Base-by-base conservation (phyloP, 1,139 yeast genomes). In the Debaryomyces sp. region DNA sequence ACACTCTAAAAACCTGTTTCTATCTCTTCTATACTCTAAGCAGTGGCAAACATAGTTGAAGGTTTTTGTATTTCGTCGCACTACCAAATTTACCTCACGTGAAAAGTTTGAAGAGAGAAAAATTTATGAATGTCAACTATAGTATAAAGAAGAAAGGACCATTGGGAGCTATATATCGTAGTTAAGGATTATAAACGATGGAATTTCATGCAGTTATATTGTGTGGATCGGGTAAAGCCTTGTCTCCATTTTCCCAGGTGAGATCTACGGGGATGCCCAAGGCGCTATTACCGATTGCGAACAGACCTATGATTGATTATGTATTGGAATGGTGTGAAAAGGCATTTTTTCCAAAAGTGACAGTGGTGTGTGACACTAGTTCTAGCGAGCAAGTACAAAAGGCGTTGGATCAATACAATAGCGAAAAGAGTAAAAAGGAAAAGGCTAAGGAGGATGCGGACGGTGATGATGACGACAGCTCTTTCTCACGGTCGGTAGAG, bases 291-390 rank as follows among this genome's bases (percentile, higher is more conserved):
- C 98, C 99, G 2, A 77, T 95, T 39, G 98, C 95, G 13, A 92
- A 92, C 65, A 79, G 80, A 59, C 96, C 97, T n/a, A 85, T 94
- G 89, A 73, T 95, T 43, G 86, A 86, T 57, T 88, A 90, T 62
- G 96, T 89, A 3, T 75, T 95, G 41, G 92, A 88, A 56, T 95
- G 98, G 98, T 91, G 98, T 74, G 90, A 86, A 60, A 78, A 79
- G 62, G 98, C 96, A 1, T 86, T 87, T 51, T 88, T 89, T 63
- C 80, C 82, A 36, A 81, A 78, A 48, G 76, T 77, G 26, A 68
- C 79, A 3, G 62, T 77, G 13, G 69, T 76, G 2, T 66, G 71
- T 23, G 68, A 69, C 43, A 61, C 61, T 22, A 69, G 62, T 4
- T 55, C 67, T 22, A 54, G 55, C 24, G 67, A 60, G 2, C 67